A percentile compares a stretch with the other conserved stretches of the same genome.
Conservation (phyloP, 2,329 filamentous ascomycete genomes). For the Pyrenophora seminiperda region DNA sequence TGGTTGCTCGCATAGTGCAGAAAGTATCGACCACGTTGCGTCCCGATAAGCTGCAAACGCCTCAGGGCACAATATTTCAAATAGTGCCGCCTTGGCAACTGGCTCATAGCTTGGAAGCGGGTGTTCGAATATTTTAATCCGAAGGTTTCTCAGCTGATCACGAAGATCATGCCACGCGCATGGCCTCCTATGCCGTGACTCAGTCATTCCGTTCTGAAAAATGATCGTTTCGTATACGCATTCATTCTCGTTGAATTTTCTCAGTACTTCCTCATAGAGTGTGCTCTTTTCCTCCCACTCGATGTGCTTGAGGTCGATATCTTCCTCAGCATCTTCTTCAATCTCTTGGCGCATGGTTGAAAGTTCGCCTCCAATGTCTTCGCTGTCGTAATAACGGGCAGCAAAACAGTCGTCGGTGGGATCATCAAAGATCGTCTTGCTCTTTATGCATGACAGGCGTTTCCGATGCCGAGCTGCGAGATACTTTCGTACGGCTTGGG, state of each 20-base stretch:
- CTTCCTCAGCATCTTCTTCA: slow-evolving; percentile 34
- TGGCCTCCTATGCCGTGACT: slow-evolving; percentile 19
- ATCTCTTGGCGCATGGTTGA: slow-evolving; percentile 44
- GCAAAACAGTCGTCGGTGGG: slow-evolving; percentile 54
- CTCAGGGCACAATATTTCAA: slow-evolving; percentile 57
- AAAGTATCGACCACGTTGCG: slow-evolving; percentile 57
- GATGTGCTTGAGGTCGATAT: slow-evolving; percentile 44
- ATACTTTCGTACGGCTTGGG: slow-evolving; percentile 58
- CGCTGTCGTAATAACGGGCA: slow-evolving; percentile 51
- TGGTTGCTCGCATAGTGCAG: slow-evolving; percentile 37
- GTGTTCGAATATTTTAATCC: slow-evolving; percentile 57
- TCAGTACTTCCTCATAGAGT: slow-evolving; percentile 6
- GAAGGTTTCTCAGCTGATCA: slow-evolving; percentile 46
- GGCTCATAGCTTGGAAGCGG: slow-evolving; percentile 51
- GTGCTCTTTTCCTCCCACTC: slow-evolving; percentile 47
- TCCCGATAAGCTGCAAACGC: slow-evolving; percentile 58
- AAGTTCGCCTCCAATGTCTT: slow-evolving; percentile 29
- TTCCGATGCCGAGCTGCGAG: slow-evolving; percentile 48
- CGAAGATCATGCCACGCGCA: slow-evolving; percentile 55
- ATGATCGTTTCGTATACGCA: slow-evolving; percentile 42
- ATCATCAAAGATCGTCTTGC: slow-evolving; percentile 56
- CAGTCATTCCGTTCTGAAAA: slow-evolving; percentile 10
- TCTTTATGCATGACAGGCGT: slow-evolving; percentile 7
- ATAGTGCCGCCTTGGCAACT: slow-evolving; percentile 54
- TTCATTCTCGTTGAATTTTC: slow-evolving; percentile 36